Conservation (phyloP, 805 yeast genomes). For the Candida montana region DNA sequence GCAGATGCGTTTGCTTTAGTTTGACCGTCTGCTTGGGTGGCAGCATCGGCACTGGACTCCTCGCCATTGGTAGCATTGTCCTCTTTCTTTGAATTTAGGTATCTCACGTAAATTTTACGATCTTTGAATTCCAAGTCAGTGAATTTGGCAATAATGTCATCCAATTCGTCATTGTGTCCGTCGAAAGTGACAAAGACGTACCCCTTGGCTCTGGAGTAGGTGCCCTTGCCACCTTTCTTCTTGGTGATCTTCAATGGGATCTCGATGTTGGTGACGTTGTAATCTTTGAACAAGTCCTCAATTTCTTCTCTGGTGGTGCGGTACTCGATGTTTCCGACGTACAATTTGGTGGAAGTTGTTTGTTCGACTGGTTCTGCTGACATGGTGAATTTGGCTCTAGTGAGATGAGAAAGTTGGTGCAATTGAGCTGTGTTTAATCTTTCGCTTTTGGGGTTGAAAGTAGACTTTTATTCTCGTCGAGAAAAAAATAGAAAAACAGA, state of each 20-base stretch:
- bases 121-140: conserved; percentile 40
- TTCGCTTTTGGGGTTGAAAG: not conserved
- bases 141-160: conserved; percentile 36
- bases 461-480: not conserved
- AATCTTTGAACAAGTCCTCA: conserved; percentile 44
- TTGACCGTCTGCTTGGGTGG: no score
- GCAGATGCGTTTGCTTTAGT: no score
- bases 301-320: conserved; percentile 52
- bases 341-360: conserved; percentile 41
- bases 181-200: conserved; percentile 55
- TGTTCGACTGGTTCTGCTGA: conserved; percentile 1
- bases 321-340: conserved; percentile 62
- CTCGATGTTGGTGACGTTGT: conserved; percentile 41
- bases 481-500: not conserved
- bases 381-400: not conserved
- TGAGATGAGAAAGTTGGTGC: not conserved
- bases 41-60: no score
- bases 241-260: conserved; percentile 42
- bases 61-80: no score
- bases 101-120: conserved; percentile 45
- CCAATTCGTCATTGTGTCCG: conserved; percentile 34
- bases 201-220: conserved; percentile 42
- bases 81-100: conserved; percentile 19
- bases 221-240: conserved; percentile 29
- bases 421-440: not conserved